phyloP scores from a whole-genome alignment of 2,329 filamentous ascomycete genomes.

The Aspergillus sp. region DNA sequence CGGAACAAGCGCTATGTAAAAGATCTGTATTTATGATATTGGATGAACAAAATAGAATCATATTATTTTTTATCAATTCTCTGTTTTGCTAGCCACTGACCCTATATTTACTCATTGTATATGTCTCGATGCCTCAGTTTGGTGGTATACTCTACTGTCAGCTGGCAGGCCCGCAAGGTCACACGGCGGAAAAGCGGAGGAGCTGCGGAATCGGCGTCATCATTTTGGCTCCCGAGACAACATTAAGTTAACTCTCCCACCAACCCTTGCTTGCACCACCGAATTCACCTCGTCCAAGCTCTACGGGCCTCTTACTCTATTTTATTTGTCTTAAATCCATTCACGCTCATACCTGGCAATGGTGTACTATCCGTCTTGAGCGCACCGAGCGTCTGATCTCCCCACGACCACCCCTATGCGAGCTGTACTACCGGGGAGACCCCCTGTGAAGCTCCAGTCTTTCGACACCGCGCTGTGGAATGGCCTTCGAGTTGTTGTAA shows the following conservation, averaged over 20 bases:
- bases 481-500: conserved; percentile 69
- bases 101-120: not conserved
- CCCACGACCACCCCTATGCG: conserved; percentile 61
- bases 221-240: not conserved
- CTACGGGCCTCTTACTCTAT: not conserved
- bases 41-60: not conserved
- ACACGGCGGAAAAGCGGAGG: conserved; percentile 18
- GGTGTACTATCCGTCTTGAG: conserved; percentile 30
- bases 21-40: conserved; percentile 7
- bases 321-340: not conserved
- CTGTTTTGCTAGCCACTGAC: not conserved
- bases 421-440: conserved; percentile 75
- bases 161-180: conserved; percentile 8
- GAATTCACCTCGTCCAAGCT: not conserved
- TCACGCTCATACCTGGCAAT: conserved; percentile 25
- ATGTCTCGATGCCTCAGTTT: not conserved
- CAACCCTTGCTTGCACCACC: not conserved
- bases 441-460: conserved; percentile 74
- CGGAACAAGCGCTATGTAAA: conserved; percentile 6
- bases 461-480: conserved; percentile 74
- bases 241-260: not conserved
- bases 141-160: not conserved
- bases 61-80: not conserved
- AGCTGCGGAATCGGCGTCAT: conserved; percentile 18
- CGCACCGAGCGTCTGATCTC: conserved; percentile 28